Percentiles rank a stretch among this genome's conserved stretches.
Evolutionary conservation across 1,139 yeast species (phyloP).

Genomic region (Candida neerlandica): DNA sequence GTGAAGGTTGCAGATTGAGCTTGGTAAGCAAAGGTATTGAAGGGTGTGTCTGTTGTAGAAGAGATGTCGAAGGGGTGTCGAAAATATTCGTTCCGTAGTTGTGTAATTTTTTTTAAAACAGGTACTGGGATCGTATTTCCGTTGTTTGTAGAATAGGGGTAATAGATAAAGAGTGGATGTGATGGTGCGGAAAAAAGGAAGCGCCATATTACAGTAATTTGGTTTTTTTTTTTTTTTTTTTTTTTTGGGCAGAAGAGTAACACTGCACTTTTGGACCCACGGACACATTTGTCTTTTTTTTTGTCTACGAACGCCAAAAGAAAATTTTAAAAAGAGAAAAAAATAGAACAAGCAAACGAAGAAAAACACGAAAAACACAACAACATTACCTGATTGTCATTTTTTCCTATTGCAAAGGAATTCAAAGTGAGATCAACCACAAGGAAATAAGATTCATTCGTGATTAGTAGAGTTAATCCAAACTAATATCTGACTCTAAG

Average conservation of each 20-base stretch:
- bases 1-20: constrained; percentile 81
- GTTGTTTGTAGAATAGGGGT: neutral
- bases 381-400: neutral
- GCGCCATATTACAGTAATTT: neutral
- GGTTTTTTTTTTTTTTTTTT: too few species aligned
- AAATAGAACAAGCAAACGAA: neutral
- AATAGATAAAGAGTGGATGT: neutral
- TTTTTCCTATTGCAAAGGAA: neutral
- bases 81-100: constrained; percentile 52
- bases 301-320: neutral
- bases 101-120: neutral
- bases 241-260: neutral
- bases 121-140: too few species aligned
- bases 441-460: neutral
- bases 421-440: neutral
- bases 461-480: too few species aligned
- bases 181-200: neutral
- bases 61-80: constrained; percentile 62
- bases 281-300: neutral
- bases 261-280: neutral
- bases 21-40: constrained; percentile 73
- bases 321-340: neutral
- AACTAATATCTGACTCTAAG: neutral
- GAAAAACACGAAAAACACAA: constrained; percentile 3
- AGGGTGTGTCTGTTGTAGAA: constrained; percentile 85